Evolutionary conservation across 2,329 filamentous ascomycete species (phyloP), one percentile per base, ranked within the genome.

Genomic region (Dactylellina parvicollis): DNA sequence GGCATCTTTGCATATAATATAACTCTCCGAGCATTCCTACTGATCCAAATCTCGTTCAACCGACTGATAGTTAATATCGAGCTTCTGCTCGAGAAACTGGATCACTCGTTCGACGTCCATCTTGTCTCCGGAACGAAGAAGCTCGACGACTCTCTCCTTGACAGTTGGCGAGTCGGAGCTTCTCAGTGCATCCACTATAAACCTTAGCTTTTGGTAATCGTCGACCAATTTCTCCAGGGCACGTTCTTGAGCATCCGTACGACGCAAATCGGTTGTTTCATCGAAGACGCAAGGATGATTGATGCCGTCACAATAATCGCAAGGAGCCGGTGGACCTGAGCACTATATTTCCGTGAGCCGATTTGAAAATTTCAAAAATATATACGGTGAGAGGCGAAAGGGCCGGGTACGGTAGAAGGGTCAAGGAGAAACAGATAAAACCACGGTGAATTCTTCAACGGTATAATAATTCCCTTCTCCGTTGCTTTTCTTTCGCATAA

Each of bases 191-290:
- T 52, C 47, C 14, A 52, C 28, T 7, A 52, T 52, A 16, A 52
- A 52, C 22, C 36, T 52, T 26, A 52, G 28, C 18, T 36, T 52
- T 20, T 52, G 26, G n/a, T 34, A 52, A 16, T 36, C 28, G 10
- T 52, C 47, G 18, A 52, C 28, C 7, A 36, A n/a, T 10, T 7
- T 36, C 4, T 36, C 28, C 36, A 52, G 36, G 2, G 28, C 47
- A 3, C 47, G 47, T 32, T 52, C 26, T 18, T 52, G 47, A 7
- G 47, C 47, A 52, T 52, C 47, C n/a, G 47, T 52, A 20, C 47
- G 47, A 16, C 47, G 47, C n/a, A 52, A 28, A 22, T 52, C 47
- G 12, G 14, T 16, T 7, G 47, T 52, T 52, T 52, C 47, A 22
- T 52, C 47, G 18, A 52, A 52, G 14, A 36, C 9, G 18, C 47